Percentiles rank a stretch among this genome's conserved stretches.
These are phyloP conservation scores for Eugenia klotzschiana DNA, from an alignment of 441 rosid genomes.

Conservation along the genomic window DNA sequence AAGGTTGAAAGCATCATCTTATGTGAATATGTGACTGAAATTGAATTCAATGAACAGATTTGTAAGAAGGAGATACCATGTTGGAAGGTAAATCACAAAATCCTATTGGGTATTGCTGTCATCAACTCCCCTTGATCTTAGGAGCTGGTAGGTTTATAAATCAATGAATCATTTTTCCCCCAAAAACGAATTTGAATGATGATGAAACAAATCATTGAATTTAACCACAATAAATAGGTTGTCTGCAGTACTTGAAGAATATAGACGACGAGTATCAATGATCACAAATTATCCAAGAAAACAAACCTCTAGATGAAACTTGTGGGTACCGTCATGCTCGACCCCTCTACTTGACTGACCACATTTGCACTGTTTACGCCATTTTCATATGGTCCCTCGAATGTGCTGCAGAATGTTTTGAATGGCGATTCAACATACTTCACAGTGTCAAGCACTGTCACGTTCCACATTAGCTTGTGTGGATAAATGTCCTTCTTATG, in stretches of 20 bases:
- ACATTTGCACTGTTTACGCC: neutral
- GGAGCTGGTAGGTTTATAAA: neutral
- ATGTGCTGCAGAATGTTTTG: neutral
- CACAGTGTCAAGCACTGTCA: neutral
- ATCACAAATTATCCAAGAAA: neutral
- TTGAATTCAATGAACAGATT: too few relatives aligned
- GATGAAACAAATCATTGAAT: neutral
- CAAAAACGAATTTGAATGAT: neutral
- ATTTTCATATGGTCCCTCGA: neutral
- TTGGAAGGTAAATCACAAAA: neutral
- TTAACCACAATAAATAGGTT: neutral
- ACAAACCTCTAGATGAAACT: neutral
- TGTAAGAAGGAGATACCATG: too few relatives aligned
- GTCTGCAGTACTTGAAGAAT: neutral
- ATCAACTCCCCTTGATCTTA: neutral
- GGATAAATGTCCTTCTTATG: neutral
- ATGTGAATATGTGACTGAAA: too few relatives aligned
- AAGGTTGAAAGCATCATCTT: too few relatives aligned
- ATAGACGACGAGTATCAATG: neutral
- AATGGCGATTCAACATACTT: neutral
- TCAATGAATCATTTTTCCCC: neutral
- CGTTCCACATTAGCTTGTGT: neutral
- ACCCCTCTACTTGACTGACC: neutral
- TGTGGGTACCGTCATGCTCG: fast-evolving
- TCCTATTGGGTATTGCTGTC: neutral